phyloP scores from a whole-genome alignment of 2,329 filamentous ascomycete species.

The Colletotrichum orchidophilum region DNA sequence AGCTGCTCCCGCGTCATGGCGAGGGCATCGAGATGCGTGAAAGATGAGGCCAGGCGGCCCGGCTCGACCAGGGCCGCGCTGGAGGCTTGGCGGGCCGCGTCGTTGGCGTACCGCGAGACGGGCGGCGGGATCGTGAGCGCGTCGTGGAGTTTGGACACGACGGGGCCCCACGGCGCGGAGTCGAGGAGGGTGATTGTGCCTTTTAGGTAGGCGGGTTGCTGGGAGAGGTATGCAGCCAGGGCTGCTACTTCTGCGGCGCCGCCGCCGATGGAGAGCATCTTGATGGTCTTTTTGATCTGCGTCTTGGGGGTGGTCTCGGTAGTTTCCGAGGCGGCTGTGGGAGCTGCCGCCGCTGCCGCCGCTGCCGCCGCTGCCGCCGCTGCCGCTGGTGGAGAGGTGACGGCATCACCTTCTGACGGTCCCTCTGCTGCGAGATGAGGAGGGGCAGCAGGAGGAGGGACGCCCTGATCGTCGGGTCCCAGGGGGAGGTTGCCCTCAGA shows the following conservation, averaged over 20 bases:
- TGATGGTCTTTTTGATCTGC: conserved; percentile 39
- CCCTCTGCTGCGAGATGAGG: neutral
- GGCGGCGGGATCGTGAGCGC: conserved; percentile 62
- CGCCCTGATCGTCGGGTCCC: neutral
- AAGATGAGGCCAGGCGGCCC: conserved; percentile 49
- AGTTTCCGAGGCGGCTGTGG: neutral
- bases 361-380: no score
- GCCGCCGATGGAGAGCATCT: conserved; percentile 62
- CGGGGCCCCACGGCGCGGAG: conserved; percentile 78
- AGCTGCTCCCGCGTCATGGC: conserved; percentile 48
- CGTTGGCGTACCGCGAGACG: conserved; percentile 63
- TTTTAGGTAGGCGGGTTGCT: conserved; percentile 29
- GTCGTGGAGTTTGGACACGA: conserved; percentile 67
- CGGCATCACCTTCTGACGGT: no score
- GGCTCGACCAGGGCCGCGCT: conserved; percentile 55
- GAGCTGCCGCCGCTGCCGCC: no score
- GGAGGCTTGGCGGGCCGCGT: conserved; percentile 50
- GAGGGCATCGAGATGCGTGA: conserved; percentile 61
- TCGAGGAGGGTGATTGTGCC: conserved; percentile 75
- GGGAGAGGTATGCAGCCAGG: conserved; percentile 55
- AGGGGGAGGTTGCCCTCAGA: neutral
- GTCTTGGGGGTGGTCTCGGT: neutral
- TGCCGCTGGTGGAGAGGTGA: neutral
- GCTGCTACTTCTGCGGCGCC: conserved; percentile 70
- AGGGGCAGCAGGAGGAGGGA: neutral